Base-by-base conservation (phyloP, 2,329 filamentous ascomycete genomes). In the Aspergillus sp. region DNA sequence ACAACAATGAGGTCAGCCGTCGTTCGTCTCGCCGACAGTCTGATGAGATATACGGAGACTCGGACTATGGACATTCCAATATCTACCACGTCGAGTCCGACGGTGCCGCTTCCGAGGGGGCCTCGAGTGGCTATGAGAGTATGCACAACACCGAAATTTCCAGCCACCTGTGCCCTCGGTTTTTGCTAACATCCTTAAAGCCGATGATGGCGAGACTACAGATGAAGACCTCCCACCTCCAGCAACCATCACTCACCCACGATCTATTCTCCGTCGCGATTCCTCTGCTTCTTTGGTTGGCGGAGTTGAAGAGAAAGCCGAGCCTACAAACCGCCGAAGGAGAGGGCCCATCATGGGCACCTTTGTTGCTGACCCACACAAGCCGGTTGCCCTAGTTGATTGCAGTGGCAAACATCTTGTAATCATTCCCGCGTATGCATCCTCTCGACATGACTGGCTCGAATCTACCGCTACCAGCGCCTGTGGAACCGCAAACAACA, bases 171-270 rank as follows among this genome's bases (percentile, higher is more conserved):
- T 65, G 57, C 55, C 61, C 60, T 57, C 64, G 59, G 44, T 8
- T 65, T 25, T 57, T 72, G 78, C 82, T 85, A 79, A 85, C 75
- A 62, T 33, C 31, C 52, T 59, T 61, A 47, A 63, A 85, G 82
- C 82, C 68, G 83, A 85, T 71, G 80, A 84, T 71, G 82, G 82
- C 70, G 83, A 85, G 64, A 85, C 83, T 55, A 85, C 83, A 70
- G 83, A 86, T 70, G 82, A 85, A 69, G 82, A 85, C 66, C 76
- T 80, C 49, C 79, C 77, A 60, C 78, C 74, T 57, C 79, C 73
- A 56, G 78, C 75, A 47, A 79, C 72, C 62, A 81, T 77, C 64
- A 77, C 73, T 64, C 79, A 74, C 67, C 81, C 73, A 43, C 75
- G 76, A 46, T 78, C 78, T 53, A 78, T 85, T 17, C 74, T 85